A percentile compares a stretch with the other conserved stretches of the same genome.
Evolutionary conservation across 768 basidiomycete species (phyloP).

Genomic region (Naematelia encephala): DNA sequence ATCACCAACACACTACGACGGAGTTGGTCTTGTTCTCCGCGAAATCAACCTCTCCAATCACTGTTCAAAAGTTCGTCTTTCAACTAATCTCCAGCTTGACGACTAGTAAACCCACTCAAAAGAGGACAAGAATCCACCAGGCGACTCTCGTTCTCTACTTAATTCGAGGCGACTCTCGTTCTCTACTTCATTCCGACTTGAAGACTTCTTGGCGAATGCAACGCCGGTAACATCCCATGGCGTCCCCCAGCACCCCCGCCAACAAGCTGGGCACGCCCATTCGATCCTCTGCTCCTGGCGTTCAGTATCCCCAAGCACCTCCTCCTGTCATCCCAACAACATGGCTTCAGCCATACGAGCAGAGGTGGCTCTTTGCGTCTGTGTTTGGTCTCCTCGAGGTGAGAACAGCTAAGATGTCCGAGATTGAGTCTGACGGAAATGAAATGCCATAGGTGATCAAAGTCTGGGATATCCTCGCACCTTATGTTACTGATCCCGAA

Average conservation of each 20-base stretch:
- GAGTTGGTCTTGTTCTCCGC: constrained; percentile 1
- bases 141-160: too few species aligned
- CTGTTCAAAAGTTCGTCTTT: not conserved
- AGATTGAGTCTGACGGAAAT: constrained; percentile 7
- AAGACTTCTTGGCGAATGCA: not conserved
- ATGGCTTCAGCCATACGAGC: constrained; percentile 71
- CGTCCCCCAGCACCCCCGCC: not conserved
- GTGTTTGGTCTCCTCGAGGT: constrained; percentile 75
- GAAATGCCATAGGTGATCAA: constrained; percentile 64
- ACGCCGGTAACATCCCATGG: not conserved
- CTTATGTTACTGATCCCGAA: constrained; percentile 53
- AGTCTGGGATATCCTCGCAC: constrained; percentile 65
- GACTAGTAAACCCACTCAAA: too few species aligned
- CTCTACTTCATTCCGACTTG: too few species aligned
- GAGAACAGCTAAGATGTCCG: too few species aligned
- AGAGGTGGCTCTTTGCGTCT: constrained; percentile 73
- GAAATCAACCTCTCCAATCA: not conserved
- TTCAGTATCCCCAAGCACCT: constrained; percentile 6
- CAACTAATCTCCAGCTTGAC: not conserved
- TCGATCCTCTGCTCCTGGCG: constrained; percentile 8
- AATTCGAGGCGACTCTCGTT: too few species aligned
- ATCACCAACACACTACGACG: not conserved
- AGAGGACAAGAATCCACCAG: too few species aligned
- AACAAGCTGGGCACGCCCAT: too few species aligned
- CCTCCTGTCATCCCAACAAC: constrained; percentile 67